These are phyloP conservation scores for Paecilomyces niveus DNA, from an alignment of 2,329 filamentous ascomycete genomes.

Conservation along the genomic window DNA sequence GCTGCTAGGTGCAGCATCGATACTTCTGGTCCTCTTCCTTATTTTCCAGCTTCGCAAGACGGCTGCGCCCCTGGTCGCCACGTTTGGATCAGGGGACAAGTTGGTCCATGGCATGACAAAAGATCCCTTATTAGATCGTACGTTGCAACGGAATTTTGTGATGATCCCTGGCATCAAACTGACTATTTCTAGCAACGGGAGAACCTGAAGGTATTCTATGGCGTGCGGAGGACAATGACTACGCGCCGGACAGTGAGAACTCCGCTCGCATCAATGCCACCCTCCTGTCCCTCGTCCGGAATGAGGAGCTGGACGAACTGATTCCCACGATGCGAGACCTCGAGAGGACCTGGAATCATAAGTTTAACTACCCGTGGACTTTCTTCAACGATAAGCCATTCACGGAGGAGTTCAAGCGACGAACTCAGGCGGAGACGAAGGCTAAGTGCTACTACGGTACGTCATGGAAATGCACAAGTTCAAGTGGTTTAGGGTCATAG, in stretches of 20 bases:
- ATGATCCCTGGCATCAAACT: slow-evolving; percentile 10
- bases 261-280: slow-evolving; percentile 89
- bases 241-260: slow-evolving; percentile 66
- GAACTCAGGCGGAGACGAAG: slow-evolving; percentile 74
- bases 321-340: slow-evolving; percentile 84
- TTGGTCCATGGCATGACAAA: slow-evolving; percentile 56
- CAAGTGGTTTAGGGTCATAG: neutral
- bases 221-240: slow-evolving; percentile 66
- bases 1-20: slow-evolving; percentile 8
- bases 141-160: slow-evolving; percentile 26
- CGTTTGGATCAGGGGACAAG: slow-evolving; percentile 32
- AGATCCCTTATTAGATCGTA: slow-evolving; percentile 85
- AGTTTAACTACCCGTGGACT: slow-evolving; percentile 99
- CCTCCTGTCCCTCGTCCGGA: slow-evolving; percentile 82
- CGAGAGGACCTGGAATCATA: slow-evolving; percentile 92
- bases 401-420: slow-evolving; percentile 81
- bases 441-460: slow-evolving; percentile 79
- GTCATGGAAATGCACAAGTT: slow-evolving; percentile 8
- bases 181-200: slow-evolving; percentile 56
- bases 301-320: slow-evolving; percentile 79
- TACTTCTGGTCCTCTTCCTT: slow-evolving; percentile 45
- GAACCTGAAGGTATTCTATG: slow-evolving; percentile 74
- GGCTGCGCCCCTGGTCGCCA: slow-evolving; percentile 25
- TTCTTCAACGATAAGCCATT: slow-evolving; percentile 98
- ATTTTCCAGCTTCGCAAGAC: slow-evolving; percentile 66